Percentiles rank a stretch among this genome's conserved stretches.
Evolutionary conservation across 306 rosid species (phyloP).

Genomic region (Prunus fruticosa): DNA sequence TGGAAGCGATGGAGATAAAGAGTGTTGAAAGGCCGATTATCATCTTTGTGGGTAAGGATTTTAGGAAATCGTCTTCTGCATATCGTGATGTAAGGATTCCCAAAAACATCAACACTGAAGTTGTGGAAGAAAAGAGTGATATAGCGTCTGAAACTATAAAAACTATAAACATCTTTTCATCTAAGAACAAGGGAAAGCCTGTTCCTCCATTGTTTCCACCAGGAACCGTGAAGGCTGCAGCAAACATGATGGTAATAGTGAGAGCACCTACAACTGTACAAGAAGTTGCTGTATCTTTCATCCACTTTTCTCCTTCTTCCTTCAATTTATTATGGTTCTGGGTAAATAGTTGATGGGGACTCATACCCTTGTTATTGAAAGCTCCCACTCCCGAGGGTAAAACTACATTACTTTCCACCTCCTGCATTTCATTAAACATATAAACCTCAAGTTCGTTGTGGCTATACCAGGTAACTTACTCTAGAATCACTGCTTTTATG

Average conservation of each 20-base stretch:
- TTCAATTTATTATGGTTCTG: constrained; percentile 21
- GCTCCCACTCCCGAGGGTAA: background rate
- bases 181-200: background rate
- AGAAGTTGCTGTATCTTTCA: constrained; percentile 39
- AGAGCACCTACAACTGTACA: no score
- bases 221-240: constrained; percentile 25
- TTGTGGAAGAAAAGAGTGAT: no score
- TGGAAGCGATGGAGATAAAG: constrained; percentile 36
- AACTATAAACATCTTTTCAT: background rate
- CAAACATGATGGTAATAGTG: no score
- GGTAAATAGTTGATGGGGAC: constrained; percentile 33
- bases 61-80: no score
- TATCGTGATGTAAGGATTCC: no score
- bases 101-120: no score
- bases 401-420: background rate
- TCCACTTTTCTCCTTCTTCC: constrained; percentile 41
- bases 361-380: background rate
- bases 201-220: constrained; percentile 24
- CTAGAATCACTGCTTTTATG: no score
- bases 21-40: constrained; percentile 30
- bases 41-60: no score
- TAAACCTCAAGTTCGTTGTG: no score
- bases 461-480: no score
- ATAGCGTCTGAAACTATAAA: no score
- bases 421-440: background rate